These are phyloP conservation scores for Eucalyptus marginata DNA, from an alignment of 345 rosid species.

Conservation along the genomic window DNA sequence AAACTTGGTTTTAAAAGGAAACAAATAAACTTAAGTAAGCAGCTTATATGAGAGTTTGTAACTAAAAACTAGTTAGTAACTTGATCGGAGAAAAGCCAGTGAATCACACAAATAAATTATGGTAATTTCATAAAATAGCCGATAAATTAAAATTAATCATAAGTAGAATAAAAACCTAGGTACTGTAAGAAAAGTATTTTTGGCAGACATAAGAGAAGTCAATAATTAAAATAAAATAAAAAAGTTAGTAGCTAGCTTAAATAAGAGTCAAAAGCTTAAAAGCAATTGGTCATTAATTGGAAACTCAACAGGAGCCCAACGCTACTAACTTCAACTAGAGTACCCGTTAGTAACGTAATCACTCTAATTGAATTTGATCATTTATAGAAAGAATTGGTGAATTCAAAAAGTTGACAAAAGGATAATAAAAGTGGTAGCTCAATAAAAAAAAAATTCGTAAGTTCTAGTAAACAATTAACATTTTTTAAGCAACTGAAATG, in stretches of 20 bases:
- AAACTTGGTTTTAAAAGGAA: too few relatives aligned
- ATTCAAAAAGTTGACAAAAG: too few relatives aligned
- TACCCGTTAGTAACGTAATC: not conserved
- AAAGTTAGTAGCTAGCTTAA: not conserved
- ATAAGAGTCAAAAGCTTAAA: not conserved
- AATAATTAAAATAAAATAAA: too few relatives aligned
- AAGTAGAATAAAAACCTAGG: not conserved
- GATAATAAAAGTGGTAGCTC: too few relatives aligned
- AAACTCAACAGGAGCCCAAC: not conserved
- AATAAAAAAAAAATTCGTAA: too few relatives aligned
- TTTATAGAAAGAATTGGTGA: too few relatives aligned
- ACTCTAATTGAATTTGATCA: too few relatives aligned
- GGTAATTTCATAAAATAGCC: not conserved
- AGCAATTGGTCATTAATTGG: not conserved
- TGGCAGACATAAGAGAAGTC: not conserved
- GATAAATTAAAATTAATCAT: not conserved
- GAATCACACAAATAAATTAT: not conserved
- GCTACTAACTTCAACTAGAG: not conserved
- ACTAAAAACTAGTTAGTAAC: too few relatives aligned
- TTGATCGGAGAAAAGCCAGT: not conserved
- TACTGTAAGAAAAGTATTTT: not conserved
- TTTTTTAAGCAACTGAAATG: too few relatives aligned
- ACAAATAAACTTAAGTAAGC: too few relatives aligned
- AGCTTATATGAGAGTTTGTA: not conserved
- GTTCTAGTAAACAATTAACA: too few relatives aligned